Base-by-base conservation (phyloP, 2,329 filamentous ascomycete species). In the Penicillium sp. region DNA sequence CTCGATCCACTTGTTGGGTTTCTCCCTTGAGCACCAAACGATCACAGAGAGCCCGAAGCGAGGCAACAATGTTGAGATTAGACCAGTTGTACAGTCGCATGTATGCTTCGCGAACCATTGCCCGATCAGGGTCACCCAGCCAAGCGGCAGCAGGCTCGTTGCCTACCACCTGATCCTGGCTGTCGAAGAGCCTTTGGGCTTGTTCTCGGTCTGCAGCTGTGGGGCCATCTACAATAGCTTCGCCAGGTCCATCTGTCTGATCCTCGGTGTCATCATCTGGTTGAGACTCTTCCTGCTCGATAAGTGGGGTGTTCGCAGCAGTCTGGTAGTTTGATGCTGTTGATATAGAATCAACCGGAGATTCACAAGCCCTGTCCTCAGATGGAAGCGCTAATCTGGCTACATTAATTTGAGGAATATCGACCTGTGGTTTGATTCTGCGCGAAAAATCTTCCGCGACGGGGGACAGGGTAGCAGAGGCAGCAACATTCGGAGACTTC, bases 1-100 rank as follows among this genome's bases (percentile, higher is more conserved):
- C 93, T 35, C 94, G 89, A 73, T 99, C 94, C 21, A 99, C 91
- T 74, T 99, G 93, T 75, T 99, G 94, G 3, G 93, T 96, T 77
- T 99, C 94, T 41, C 90, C 94, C 65, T 90, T 90, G 57, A 99
- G 81, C 5, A 94, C 82, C 25, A 97, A 81, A 33, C 90, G 88
- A 53, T 85, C 85, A 73, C 94, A 99, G 27, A 99, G 82, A 59
- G 88, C 85, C 27, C 94, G 87, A 62, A 97, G 81, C 8, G 90
- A 86, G 38, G 83, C 81, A 17, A 97, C 82, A 48, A 97, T 88
- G 73, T 90, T 96, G 68, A 89, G 82, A 66, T 89, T 88, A 8
- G 84, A 80, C 78, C 94, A 97, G 71, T 97, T 89, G 72, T 93
- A 97, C 12, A 97, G 79, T 60, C 91, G 87, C 89, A 99, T 96